Base-by-base conservation (phyloP, 306 rosid species). In the Aeschynomene evenia region DNA sequence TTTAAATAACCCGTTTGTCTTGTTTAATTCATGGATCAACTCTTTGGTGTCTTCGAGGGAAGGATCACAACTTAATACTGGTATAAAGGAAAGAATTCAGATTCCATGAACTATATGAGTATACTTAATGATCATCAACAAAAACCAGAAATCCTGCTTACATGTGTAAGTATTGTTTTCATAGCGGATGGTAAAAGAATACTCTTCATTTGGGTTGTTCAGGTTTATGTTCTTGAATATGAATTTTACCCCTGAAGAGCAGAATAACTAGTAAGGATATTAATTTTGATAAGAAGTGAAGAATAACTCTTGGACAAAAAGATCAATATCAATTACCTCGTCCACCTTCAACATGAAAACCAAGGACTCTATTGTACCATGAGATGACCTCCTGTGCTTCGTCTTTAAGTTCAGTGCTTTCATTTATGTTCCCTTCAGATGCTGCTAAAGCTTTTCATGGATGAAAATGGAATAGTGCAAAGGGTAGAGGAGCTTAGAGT, bases 351-450 rank as follows among this genome's bases (percentile, higher is more conserved):
- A 91, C 86, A 68, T 83, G 80, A 60, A 94, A 81, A 63, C 88
- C 95, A 62, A 94, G 95, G 67, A 85, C 87, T 60, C 79, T 81
- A 43, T 90, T 87, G 77, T 94, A 94, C 99, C 99, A 94, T 23
- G 84, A 84, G 63, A 85, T 77, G 43, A 87, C 92, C 77, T 84
- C 89, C 48, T 80, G 83, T 40, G 72, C 64, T 74, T 94, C 96
- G 21, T 63, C 87, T 23, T 71, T 69, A 3, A 55, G 70, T 43
- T 74, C 85, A 40, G 66, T 62, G 26, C 80, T 72, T 62, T 78
- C 78, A 60, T 69, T 68, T 67, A 63, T 39, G 52, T 68, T 81
- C 60, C 57, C 86, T 58, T 84, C 92, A 74, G 77, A 85, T 58
- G 79, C 88, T 77, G 91, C 72, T 90, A 81, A 66, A 71, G 54